phyloP scores from a whole-genome alignment of 805 yeast genomes.

The Pichia ethanolica region DNA sequence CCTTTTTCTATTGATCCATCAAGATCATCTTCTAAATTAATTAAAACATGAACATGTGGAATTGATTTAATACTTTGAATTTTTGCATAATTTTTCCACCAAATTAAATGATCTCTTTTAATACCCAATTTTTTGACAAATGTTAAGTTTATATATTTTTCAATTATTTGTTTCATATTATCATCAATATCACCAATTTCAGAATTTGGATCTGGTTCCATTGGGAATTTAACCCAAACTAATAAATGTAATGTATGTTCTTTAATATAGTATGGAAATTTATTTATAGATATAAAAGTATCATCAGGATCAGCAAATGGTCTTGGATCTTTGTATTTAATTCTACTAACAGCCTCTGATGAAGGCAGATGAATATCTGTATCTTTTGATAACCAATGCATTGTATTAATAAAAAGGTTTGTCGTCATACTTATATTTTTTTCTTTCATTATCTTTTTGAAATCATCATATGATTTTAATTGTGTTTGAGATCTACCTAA shows the following conservation, averaged over 20 bases:
- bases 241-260: slow-evolving; percentile 47
- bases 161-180: slow-evolving; percentile 34
- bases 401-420: slow-evolving; percentile 38
- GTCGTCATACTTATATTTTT: slow-evolving; percentile 37
- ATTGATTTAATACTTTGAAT: slow-evolving; percentile 60
- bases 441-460: slow-evolving; percentile 34
- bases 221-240: slow-evolving; percentile 57
- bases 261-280: slow-evolving; percentile 61
- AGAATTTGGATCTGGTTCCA: slow-evolving; percentile 45
- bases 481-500: slow-evolving; percentile 42
- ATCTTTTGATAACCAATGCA: slow-evolving; percentile 41
- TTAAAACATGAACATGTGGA: slow-evolving; percentile 63
- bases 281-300: slow-evolving; percentile 43
- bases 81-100: slow-evolving; percentile 70
- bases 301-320: slow-evolving; percentile 38
- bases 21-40: slow-evolving; percentile 29
- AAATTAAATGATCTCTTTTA: slow-evolving; percentile 34
- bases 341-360: slow-evolving; percentile 9
- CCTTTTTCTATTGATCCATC: not conserved
- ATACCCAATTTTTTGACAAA: slow-evolving; percentile 39
- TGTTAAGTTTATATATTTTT: slow-evolving; percentile 39
- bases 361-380: slow-evolving; percentile 4
- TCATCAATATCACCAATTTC: slow-evolving; percentile 44
- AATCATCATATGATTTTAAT: slow-evolving; percentile 37
- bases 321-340: slow-evolving; percentile 28